A percentile compares a stretch with the other conserved stretches of the same genome.
phyloP scores from a whole-genome alignment of 257 asterid genomes.

The Nicotiana undulata region DNA sequence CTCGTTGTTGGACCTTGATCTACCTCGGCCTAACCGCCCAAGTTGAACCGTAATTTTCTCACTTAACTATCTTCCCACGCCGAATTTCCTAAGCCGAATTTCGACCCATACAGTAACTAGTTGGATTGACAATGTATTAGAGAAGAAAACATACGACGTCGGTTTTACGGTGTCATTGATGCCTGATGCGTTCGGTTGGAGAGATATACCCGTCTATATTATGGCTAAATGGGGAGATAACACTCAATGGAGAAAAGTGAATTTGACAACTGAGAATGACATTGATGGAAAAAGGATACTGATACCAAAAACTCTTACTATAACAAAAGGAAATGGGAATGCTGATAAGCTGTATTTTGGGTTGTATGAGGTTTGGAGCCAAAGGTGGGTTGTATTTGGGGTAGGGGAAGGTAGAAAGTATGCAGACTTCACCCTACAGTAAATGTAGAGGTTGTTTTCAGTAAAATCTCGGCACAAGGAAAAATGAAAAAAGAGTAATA shows the following conservation, averaged over 20 bases:
- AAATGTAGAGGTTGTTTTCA: no score
- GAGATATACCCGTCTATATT: background rate
- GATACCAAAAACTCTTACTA: background rate
- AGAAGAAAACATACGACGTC: constrained; percentile 7
- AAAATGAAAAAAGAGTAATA: no score
- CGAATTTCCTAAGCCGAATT: no score
- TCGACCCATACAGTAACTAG: no score
- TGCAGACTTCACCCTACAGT: no score
- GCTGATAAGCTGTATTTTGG: background rate
- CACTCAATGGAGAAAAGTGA: background rate
- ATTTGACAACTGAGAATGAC: background rate
- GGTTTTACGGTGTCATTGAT: constrained; percentile 13
- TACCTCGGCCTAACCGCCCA: no score
- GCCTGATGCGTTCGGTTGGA: constrained; percentile 30
- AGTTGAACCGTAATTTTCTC: no score
- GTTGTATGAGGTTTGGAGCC: background rate
- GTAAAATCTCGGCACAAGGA: no score
- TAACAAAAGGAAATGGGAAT: background rate
- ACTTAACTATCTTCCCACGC: no score
- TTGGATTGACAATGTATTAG: background rate
- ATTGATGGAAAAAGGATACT: background rate
- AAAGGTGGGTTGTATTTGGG: background rate
- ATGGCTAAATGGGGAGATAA: constrained; percentile 26
- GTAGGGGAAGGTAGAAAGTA: no score
- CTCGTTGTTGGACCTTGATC: no score